Base-by-base conservation (phyloP, 441 rosid genomes). In the Gossypium davidsonii region DNA sequence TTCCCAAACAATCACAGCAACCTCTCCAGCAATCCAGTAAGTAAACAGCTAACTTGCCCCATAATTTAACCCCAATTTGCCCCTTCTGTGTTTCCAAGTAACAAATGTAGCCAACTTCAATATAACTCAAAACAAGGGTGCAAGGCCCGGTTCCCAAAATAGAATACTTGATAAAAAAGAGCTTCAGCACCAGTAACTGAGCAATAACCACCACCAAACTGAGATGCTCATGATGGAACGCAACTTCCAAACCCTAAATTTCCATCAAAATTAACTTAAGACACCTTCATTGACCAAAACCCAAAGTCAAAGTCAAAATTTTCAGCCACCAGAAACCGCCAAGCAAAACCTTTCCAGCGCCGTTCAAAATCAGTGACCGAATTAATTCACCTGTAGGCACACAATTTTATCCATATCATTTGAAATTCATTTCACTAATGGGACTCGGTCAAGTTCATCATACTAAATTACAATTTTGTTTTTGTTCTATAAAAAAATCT, bases 231-330 rank as follows among this genome's bases (percentile, higher is more conserved):
- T 10, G 49, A 67, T 12, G 20, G 9, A 59, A 20, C 17, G 23
- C 42, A 77, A 53, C 46, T 73, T 51, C 21, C 8, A 67, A 83
- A 81, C 83, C 87, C 84, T 78, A 79, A 56, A 79, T 28, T 71
- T 75, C 46, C 67, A 64, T 39, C 61, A 72, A 62, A 58, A 58
- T 77, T 60, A 60, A 55, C 67, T 26, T 26, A 74, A 70, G 28
- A 48, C 49, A 69, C 74, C 55, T 74, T 67, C 73, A 53, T 64
- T 74, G 26, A 52, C 21, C 37, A 73, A 72, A 72, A 75, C 74
- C 74, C 83, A 70, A 81, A 78, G 60, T 65, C 17, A 42, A 70
- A 65, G 77, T 69, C 53, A 66, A 78, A 74, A 11, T 34, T 53
- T 53, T 79, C 66, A 70, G 58, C 77, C 79, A 48, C 77, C 15